phyloP scores from a whole-genome alignment of 148 eudicot species.

The Cornus florida region DNA sequence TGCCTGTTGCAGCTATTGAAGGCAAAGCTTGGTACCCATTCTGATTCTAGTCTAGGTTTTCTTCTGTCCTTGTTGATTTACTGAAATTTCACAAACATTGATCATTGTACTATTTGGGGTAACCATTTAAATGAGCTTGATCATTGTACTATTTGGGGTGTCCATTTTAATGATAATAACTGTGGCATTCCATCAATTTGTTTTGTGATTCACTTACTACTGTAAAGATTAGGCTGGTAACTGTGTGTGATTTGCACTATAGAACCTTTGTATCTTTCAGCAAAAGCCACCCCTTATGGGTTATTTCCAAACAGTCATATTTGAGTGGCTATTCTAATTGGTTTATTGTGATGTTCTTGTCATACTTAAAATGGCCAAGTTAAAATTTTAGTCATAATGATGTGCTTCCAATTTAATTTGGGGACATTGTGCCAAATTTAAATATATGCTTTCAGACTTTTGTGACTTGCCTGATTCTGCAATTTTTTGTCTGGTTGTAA shows the following conservation, averaged over 20 bases:
- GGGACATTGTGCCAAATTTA: no score
- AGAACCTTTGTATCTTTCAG: not conserved
- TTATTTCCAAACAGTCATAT: no score
- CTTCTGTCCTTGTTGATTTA: not conserved
- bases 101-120: not conserved
- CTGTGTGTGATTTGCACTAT: not conserved
- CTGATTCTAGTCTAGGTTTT: not conserved
- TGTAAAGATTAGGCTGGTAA: not conserved
- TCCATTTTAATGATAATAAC: not conserved
- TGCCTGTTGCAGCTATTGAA: not conserved
- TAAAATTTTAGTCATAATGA: no score
- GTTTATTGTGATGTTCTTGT: no score
- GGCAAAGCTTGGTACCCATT: constrained; percentile 1
- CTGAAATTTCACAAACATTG: constrained; percentile 1
- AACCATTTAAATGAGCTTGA: not conserved
- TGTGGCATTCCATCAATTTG: not conserved
- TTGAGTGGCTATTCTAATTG: no score
- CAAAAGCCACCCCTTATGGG: not conserved
- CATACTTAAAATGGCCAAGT: no score
- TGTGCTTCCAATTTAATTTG: no score
- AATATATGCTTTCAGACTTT: no score
- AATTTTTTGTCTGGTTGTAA: no score
- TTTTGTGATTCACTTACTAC: not conserved
- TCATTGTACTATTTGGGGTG: not conserved
- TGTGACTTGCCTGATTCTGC: no score